Conservation (phyloP, 305 asterid genomes). For the Fraxinus albicans region DNA sequence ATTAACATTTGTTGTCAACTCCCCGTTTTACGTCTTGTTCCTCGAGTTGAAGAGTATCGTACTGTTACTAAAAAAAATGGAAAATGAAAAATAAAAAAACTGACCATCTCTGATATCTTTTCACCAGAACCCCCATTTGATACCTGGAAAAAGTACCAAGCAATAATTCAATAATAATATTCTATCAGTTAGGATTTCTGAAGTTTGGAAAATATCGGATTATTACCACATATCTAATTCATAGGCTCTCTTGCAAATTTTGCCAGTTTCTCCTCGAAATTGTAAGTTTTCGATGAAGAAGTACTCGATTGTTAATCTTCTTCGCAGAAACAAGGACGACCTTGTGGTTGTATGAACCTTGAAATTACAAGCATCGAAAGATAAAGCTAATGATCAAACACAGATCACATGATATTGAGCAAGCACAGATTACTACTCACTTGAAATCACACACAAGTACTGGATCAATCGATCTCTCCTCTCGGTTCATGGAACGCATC, state of each 20-base stretch:
- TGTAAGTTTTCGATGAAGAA: neutral
- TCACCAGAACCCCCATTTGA: neutral
- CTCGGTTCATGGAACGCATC: slow-evolving; percentile 45
- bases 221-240: neutral
- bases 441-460: neutral
- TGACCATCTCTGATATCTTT: neutral
- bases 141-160: neutral
- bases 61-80: neutral
- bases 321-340: neutral
- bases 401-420: neutral
- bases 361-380: neutral
- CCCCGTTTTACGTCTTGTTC: neutral
- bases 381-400: neutral
- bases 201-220: neutral
- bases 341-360: neutral
- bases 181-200: neutral
- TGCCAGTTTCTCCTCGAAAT: neutral
- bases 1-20: neutral
- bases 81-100: neutral
- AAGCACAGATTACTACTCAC: neutral
- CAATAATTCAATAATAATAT: neutral
- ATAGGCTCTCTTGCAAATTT: neutral
- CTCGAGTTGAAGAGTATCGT: neutral
- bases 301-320: neutral
- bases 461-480: slow-evolving; percentile 62